Evolutionary conservation across 2,329 filamentous ascomycete genomes (phyloP).

Genomic region (Epichloe sylvatica): DNA sequence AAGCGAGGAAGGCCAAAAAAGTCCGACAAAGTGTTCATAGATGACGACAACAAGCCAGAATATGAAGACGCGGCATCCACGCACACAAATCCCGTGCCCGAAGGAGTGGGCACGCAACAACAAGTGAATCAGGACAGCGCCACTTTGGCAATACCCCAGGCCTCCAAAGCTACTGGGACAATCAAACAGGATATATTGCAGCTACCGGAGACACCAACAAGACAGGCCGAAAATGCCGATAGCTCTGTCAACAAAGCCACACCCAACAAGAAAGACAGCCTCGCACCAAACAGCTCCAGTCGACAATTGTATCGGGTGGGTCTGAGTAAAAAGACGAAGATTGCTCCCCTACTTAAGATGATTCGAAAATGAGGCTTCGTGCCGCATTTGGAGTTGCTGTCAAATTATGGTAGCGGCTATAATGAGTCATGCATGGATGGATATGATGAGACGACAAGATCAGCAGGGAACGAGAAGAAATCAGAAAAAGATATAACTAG

Average conservation of each 20-base stretch:
- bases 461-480: neutral
- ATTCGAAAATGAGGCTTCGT: slow-evolving; percentile 25
- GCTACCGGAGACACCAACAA: neutral
- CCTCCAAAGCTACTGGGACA: neutral
- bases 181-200: neutral
- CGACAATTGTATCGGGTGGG: slow-evolving; percentile 37
- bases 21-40: neutral
- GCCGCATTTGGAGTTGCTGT: neutral
- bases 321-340: slow-evolving; percentile 34
- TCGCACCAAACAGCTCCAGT: slow-evolving; percentile 8
- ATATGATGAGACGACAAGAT: neutral
- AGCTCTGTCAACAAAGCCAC: neutral
- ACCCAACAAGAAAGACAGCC: slow-evolving; percentile 6
- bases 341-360: slow-evolving; percentile 37
- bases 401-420: neutral
- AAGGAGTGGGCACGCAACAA: neutral
- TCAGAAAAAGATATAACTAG: neutral
- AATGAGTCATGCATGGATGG: neutral
- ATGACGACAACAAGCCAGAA: neutral
- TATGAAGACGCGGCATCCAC: neutral
- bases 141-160: neutral
- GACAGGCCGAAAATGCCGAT: neutral
- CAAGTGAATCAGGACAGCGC: neutral
- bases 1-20: slow-evolving; percentile 32
- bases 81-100: neutral